These are phyloP conservation scores for Trametes sanguinea DNA, from an alignment of 768 basidiomycete genomes.

Conservation along the genomic window DNA sequence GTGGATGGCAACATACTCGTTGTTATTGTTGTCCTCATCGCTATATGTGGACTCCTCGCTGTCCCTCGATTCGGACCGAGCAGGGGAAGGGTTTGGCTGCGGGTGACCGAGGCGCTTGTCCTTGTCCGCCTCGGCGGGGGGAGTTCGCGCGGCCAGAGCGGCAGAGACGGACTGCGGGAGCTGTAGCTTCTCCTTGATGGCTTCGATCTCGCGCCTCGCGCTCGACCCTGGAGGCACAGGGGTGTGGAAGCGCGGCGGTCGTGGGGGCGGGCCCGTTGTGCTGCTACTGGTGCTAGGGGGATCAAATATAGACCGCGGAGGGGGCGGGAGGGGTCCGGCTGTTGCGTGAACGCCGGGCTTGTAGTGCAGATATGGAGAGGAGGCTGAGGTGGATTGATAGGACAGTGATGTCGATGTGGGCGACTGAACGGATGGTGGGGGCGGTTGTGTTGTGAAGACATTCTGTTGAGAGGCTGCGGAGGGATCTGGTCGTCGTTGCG, in stretches of 20 bases:
- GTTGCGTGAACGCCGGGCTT: conserved; percentile 70
- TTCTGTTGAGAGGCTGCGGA: conserved; percentile 2
- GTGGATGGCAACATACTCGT: conserved; percentile 16
- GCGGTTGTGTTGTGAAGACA: not conserved
- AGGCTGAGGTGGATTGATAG: conserved; percentile 3
- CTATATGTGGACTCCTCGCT: conserved; percentile 18
- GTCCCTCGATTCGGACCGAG: conserved; percentile 8
- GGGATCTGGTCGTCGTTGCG: not conserved
- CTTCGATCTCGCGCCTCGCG: conserved; percentile 47
- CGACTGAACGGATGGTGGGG: conserved; percentile 1
- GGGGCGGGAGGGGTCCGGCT: conserved; percentile 73
- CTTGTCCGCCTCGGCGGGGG: conserved; percentile 24
- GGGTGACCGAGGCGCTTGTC: conserved; percentile 7
- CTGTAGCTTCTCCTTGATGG: conserved; percentile 60
- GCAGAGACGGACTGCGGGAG: conserved; percentile 50
- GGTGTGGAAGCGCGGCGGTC: conserved; percentile 48
- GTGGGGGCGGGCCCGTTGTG: conserved; percentile 60
- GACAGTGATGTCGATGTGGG: conserved; percentile 3
- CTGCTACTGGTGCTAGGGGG: conserved; percentile 34
- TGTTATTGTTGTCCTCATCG: conserved; percentile 23
- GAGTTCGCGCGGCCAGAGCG: conserved; percentile 37
- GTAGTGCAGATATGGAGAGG: conserved; percentile 55
- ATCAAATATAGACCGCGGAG: conserved; percentile 58
- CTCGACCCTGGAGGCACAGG: conserved; percentile 32
- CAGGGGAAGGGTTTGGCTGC: not conserved